Evolutionary conservation across 2,329 filamentous ascomycete species (phyloP).

Genomic region (Ilyonectria mors-panacis): DNA sequence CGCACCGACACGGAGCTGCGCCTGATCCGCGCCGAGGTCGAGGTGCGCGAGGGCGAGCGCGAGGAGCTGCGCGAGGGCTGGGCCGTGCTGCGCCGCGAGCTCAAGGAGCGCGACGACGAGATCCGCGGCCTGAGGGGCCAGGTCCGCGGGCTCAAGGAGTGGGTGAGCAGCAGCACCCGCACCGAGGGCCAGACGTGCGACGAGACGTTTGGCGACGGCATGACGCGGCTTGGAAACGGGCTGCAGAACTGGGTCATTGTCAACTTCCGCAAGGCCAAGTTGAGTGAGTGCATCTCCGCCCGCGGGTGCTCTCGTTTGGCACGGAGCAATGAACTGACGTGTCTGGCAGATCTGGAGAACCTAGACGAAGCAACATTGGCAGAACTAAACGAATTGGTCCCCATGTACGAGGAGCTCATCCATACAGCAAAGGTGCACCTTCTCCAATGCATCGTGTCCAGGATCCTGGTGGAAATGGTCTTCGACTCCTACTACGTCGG

Average conservation of each 20-base stretch:
- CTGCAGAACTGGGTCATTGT: conserved; percentile 83
- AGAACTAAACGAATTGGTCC: conserved; percentile 65
- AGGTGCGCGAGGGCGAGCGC: conserved; percentile 62
- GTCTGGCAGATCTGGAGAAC: conserved; percentile 59
- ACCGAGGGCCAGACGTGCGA: conserved; percentile 75
- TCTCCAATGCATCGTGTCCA: conserved; percentile 74
- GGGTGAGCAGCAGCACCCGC: conserved; percentile 77
- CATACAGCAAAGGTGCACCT: conserved; percentile 71
- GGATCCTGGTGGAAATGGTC: conserved; percentile 71
- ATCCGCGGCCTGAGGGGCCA: conserved; percentile 69
- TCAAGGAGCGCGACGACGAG: conserved; percentile 69
- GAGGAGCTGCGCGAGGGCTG: conserved; percentile 66
- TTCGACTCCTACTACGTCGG: conserved; percentile 77
- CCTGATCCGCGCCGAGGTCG: conserved; percentile 65
- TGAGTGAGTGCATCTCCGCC: conserved; percentile 58
- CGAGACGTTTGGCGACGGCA: conserved; percentile 74
- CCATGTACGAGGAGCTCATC: conserved; percentile 70
- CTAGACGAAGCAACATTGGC: conserved; percentile 58
- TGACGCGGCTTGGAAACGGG: conserved; percentile 75
- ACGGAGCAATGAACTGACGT: neutral
- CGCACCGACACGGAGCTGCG: conserved; percentile 68
- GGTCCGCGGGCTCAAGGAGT: conserved; percentile 78
- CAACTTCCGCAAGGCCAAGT: conserved; percentile 75
- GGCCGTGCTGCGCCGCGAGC: conserved; percentile 62
- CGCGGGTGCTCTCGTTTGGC: neutral